Conservation (phyloP, 441 rosid species). For the Aquilaria agallochum region DNA sequence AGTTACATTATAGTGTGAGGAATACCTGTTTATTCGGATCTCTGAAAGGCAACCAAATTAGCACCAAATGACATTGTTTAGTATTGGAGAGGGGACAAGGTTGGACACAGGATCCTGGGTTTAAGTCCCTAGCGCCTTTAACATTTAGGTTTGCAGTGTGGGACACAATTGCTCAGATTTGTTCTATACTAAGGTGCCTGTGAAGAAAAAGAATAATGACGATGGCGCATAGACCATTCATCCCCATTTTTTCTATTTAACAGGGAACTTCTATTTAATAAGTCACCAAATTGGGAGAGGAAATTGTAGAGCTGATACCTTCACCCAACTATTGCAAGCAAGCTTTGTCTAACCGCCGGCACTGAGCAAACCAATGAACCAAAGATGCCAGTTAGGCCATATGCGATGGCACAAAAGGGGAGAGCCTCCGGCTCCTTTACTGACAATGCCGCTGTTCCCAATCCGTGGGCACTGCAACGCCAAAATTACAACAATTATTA, state of each 20-base stretch:
- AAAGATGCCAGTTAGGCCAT: constrained; percentile 91
- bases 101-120: no score
- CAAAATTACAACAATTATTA: background rate
- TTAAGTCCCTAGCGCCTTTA: no score
- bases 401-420: constrained; percentile 95
- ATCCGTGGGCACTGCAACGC: constrained; percentile 80
- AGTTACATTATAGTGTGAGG: no score
- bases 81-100: background rate
- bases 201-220: no score
- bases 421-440: constrained; percentile 99
- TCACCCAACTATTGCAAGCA: constrained; percentile 68
- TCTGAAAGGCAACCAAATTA: background rate
- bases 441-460: constrained; percentile 95
- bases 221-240: no score
- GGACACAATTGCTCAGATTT: no score
- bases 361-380: constrained; percentile 86
- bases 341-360: constrained; percentile 81
- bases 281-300: background rate
- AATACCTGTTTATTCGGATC: no score
- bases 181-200: no score
- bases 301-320: background rate
- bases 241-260: no score
- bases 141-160: no score
- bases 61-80: background rate
- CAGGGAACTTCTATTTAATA: background rate